Conservation (phyloP, 441 rosid genomes). For the Biscutella auriculata region DNA sequence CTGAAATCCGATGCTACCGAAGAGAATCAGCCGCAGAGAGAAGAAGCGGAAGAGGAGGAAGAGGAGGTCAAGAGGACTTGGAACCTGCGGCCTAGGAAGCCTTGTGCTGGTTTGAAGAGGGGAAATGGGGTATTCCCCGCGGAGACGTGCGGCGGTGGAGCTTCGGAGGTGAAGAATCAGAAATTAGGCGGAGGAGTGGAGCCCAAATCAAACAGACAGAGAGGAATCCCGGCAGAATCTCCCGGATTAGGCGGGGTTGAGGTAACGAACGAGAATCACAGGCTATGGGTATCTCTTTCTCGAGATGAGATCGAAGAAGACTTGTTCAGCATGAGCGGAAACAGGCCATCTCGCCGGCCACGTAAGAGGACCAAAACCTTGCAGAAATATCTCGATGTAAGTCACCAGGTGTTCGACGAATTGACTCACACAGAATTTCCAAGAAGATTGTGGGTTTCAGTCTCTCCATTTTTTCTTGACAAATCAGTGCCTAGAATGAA, state of each 20-base stretch:
- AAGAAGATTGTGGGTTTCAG: background rate
- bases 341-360: constrained; percentile 65
- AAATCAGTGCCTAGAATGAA: background rate
- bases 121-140: constrained; percentile 9
- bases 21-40: constrained; percentile 9
- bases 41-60: constrained; percentile 27
- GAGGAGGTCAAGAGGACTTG: constrained; percentile 47
- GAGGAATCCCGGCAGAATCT: constrained; percentile 44
- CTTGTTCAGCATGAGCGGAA: constrained; percentile 65
- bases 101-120: constrained; percentile 9
- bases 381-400: constrained; percentile 74
- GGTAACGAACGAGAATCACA: constrained; percentile 40
- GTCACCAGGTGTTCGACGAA: constrained; percentile 21
- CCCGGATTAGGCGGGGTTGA: constrained; percentile 28
- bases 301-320: constrained; percentile 89
- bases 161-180: constrained; percentile 17
- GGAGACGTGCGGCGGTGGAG: constrained; percentile 15
- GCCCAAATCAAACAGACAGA: constrained; percentile 52
- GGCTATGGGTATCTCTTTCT: constrained; percentile 63
- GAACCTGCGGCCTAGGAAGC: constrained; percentile 80
- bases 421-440: background rate
- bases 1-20: constrained; percentile 8
- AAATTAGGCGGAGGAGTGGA: constrained; percentile 18
- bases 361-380: constrained; percentile 53
- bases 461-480: background rate